phyloP scores from a whole-genome alignment of 2,329 filamentous ascomycete genomes.

The Didymellaceae sp. region DNA sequence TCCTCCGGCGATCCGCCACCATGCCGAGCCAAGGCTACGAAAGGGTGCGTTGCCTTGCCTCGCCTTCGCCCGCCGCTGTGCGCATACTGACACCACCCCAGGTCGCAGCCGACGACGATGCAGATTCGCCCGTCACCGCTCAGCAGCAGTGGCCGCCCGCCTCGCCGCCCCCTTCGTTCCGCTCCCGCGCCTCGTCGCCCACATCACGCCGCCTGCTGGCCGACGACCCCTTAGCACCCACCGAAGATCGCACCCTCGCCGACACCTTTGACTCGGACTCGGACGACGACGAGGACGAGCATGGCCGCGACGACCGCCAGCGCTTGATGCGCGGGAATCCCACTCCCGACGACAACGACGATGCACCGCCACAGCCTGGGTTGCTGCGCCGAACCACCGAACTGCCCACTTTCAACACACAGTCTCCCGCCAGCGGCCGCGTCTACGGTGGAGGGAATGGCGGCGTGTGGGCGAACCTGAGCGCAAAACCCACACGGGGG shows the following conservation, averaged over 20 bases:
- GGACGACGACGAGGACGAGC: slow-evolving; percentile 68
- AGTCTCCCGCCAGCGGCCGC: slow-evolving; percentile 52
- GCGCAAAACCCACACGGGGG: slow-evolving; percentile 83
- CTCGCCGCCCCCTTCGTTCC: slow-evolving; percentile 78
- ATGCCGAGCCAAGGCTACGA: slow-evolving; percentile 59
- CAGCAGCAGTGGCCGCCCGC: slow-evolving; percentile 50
- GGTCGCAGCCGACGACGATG: slow-evolving; percentile 54
- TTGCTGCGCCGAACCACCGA: slow-evolving; percentile 60
- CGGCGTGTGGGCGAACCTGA: slow-evolving; percentile 95
- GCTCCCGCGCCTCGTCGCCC: slow-evolving; percentile 78
- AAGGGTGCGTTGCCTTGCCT: slow-evolving; percentile 49
- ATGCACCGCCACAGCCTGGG: slow-evolving; percentile 41
- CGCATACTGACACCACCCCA: slow-evolving; percentile 24
- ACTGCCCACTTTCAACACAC: slow-evolving; percentile 58
- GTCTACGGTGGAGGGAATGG: slow-evolving; percentile 81
- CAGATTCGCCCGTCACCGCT: slow-evolving; percentile 43
- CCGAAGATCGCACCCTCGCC: slow-evolving; percentile 80
- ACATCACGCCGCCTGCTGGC: slow-evolving; percentile 60
- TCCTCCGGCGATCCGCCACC: slow-evolving; percentile 19
- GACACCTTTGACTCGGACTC: slow-evolving; percentile 87
- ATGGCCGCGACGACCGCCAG: slow-evolving; percentile 81
- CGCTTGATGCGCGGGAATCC: slow-evolving; percentile 77
- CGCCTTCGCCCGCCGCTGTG: slow-evolving; percentile 1
- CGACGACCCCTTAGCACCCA: slow-evolving; percentile 57
- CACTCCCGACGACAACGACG: slow-evolving; percentile 23